Percentiles rank a stretch among this genome's conserved stretches.
Evolutionary conservation across 805 yeast genomes (phyloP).

Genomic region (Pichia manshurica): DNA sequence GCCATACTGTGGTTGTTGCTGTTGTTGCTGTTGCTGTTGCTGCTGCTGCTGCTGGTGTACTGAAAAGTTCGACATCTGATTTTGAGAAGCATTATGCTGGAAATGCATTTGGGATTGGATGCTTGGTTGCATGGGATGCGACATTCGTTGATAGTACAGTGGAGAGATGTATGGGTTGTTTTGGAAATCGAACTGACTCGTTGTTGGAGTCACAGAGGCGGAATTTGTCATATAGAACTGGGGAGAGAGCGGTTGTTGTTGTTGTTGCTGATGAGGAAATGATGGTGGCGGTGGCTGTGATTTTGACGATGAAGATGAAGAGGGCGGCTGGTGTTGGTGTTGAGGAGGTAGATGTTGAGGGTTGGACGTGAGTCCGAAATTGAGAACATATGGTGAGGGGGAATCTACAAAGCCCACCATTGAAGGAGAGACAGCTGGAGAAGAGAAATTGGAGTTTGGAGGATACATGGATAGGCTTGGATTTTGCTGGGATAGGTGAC

Average conservation of each 20-base stretch:
- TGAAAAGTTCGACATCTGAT: too few species aligned
- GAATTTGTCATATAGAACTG: background rate
- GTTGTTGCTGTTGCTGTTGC: background rate
- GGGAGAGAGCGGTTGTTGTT: background rate
- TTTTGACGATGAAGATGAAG: background rate
- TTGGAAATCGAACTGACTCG: constrained; percentile 2
- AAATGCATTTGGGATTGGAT: background rate
- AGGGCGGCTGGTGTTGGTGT: background rate
- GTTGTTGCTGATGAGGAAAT: too few species aligned
- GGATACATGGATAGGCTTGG: constrained; percentile 1
- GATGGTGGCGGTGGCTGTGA: too few species aligned
- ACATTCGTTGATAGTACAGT: constrained; percentile 6
- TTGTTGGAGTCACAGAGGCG: constrained; percentile 7
- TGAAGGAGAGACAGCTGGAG: constrained; percentile 4
- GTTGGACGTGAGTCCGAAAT: background rate
- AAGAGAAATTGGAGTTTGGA: constrained; percentile 1
- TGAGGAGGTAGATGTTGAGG: background rate
- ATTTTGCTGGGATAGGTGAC: constrained; percentile 5
- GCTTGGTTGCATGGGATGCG: too few species aligned
- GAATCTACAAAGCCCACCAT: background rate
- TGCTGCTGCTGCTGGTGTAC: background rate
- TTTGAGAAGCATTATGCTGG: background rate
- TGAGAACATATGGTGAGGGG: constrained; percentile 1
- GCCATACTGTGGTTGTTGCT: too few species aligned
- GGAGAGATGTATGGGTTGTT: constrained; percentile 5